phyloP scores from a whole-genome alignment of 2,329 filamentous ascomycete species.

The Diaporthe sp. region DNA sequence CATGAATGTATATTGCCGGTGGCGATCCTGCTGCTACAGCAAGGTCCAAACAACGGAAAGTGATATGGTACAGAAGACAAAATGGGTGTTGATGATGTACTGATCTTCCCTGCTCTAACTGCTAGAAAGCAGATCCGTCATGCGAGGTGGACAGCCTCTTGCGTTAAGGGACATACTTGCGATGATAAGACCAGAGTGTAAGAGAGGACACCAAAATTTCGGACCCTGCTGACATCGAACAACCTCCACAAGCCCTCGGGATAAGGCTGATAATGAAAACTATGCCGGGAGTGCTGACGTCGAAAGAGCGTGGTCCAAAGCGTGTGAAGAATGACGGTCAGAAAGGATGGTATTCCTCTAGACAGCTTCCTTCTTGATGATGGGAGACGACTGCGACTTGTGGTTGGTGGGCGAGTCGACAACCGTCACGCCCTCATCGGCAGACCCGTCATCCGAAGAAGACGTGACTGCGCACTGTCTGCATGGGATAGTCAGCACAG shows the following conservation, averaged over 20 bases:
- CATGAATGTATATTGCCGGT: conserved; percentile 40
- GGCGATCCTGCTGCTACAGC: conserved; percentile 38
- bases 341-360: conserved; percentile 47
- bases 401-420: conserved; percentile 61
- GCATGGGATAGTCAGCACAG: conserved; percentile 41
- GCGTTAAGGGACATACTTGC: conserved; percentile 40
- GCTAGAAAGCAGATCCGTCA: conserved; percentile 39
- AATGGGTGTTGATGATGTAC: conserved; percentile 38
- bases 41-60: conserved; percentile 40
- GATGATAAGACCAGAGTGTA: conserved; percentile 41
- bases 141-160: conserved; percentile 39
- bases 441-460: conserved; percentile 61
- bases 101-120: conserved; percentile 40
- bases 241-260: conserved; percentile 40
- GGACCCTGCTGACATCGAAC: conserved; percentile 42
- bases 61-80: conserved; percentile 42
- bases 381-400: conserved; percentile 65
- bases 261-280: conserved; percentile 41
- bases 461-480: conserved; percentile 58
- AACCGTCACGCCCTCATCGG: conserved; percentile 68
- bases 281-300: conserved; percentile 40
- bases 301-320: conserved; percentile 38
- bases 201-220: conserved; percentile 41
- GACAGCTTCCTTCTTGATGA: conserved; percentile 58
- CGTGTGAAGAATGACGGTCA: conserved; percentile 43